Conservation (phyloP, 306 rosid species). For the Cicer judaicum region DNA sequence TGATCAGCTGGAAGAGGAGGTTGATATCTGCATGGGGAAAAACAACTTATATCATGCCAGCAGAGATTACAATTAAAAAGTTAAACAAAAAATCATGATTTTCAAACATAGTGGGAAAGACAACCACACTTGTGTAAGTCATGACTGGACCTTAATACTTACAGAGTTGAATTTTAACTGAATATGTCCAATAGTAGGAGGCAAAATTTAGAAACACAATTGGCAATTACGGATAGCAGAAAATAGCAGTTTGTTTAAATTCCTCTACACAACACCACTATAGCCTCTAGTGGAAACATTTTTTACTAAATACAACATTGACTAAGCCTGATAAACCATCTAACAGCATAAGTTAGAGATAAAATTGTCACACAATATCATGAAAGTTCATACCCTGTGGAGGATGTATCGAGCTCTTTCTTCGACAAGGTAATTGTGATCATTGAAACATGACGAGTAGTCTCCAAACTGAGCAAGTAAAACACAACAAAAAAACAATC, state of each 20-base stretch:
- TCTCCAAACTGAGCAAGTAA: conserved; percentile 72
- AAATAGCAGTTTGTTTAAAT: too few species aligned
- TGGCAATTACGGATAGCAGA: too few species aligned
- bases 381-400: conserved; percentile 66
- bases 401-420: conserved; percentile 67
- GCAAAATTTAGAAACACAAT: not conserved
- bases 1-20: conserved; percentile 81
- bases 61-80: not conserved
- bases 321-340: conserved; percentile 3
- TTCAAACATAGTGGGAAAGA: not conserved
- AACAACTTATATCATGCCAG: conserved; percentile 32
- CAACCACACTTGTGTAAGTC: not conserved
- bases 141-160: not conserved
- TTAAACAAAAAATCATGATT: not conserved
- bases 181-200: not conserved
- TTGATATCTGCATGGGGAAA: conserved; percentile 67
- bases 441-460: conserved; percentile 91
- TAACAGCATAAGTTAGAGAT: conserved; percentile 16
- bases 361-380: conserved; percentile 13
- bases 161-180: not conserved
- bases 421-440: conserved; percentile 80
- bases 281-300: too few species aligned
- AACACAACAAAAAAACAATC: conserved; percentile 28
- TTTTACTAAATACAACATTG: too few species aligned
- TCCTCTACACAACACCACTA: too few species aligned